A percentile compares a stretch with the other conserved stretches of the same genome.
Evolutionary conservation across 2,329 filamentous ascomycete genomes (phyloP).

Genomic region (Fusarium staphyleae): DNA sequence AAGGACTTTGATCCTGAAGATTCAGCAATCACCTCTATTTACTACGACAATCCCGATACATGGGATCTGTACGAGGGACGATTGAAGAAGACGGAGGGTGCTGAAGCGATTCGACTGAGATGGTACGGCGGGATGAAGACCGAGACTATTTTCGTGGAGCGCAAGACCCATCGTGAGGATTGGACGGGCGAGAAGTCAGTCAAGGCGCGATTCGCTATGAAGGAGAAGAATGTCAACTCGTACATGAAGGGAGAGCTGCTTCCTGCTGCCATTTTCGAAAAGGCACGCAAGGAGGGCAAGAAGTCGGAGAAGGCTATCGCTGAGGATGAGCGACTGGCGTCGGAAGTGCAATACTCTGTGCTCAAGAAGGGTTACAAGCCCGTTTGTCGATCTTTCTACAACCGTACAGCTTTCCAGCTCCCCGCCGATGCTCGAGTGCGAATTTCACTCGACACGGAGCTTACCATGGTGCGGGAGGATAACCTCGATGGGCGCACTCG

Average conservation of each 20-base stretch:
- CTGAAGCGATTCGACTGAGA: constrained; percentile 91
- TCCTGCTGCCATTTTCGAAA: constrained; percentile 91
- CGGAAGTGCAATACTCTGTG: constrained; percentile 92
- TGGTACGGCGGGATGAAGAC: constrained; percentile 98
- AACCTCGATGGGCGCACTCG: constrained; percentile 83
- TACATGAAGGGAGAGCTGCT: constrained; percentile 86
- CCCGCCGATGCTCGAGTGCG: constrained; percentile 95
- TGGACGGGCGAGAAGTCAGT: constrained; percentile 99
- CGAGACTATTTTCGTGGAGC: constrained; percentile 95
- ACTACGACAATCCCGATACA: constrained; percentile 93
- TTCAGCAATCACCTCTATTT: constrained; percentile 96
- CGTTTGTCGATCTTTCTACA: constrained; percentile 95
- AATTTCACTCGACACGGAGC: constrained; percentile 94
- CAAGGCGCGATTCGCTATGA: constrained; percentile 92
- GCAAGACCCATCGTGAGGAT: constrained; percentile 97
- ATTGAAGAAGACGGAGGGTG: constrained; percentile 96
- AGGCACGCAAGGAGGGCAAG: constrained; percentile 93
- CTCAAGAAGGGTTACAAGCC: constrained; percentile 86
- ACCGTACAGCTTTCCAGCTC: constrained; percentile 96
- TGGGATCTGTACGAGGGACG: constrained; percentile 96
- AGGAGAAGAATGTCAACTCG: constrained; percentile 97
- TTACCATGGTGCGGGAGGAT: constrained; percentile 94
- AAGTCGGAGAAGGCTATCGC: constrained; percentile 91
- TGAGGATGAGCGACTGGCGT: constrained; percentile 86
- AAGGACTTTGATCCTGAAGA: constrained; percentile 95